phyloP scores from a whole-genome alignment of 23 red algal genomes.

The Gracilaria vermiculophylla region DNA sequence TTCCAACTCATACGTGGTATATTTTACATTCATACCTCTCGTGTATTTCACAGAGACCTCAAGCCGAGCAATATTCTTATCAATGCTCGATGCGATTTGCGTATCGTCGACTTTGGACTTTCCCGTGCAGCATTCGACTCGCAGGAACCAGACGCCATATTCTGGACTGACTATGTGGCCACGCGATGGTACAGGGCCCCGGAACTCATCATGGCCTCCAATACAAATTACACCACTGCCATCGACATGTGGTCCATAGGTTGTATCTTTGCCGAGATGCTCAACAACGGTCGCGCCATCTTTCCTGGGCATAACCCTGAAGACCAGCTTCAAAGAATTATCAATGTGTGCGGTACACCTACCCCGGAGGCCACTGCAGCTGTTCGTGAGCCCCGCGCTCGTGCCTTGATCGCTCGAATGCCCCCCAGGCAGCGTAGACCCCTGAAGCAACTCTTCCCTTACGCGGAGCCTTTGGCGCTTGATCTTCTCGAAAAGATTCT shows the following conservation, averaged over 20 bases:
- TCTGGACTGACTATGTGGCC: constrained; percentile 99
- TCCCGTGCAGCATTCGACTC: constrained; percentile 68
- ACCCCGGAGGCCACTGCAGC: constrained; percentile 57
- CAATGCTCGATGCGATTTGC: constrained; percentile 87
- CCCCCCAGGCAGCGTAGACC: constrained; percentile 43
- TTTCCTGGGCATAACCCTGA: constrained; percentile 93
- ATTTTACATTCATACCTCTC: constrained; percentile 87
- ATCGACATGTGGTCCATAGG: constrained; percentile 98
- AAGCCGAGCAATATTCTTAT: constrained; percentile 98
- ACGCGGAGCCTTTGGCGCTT: constrained; percentile 56
- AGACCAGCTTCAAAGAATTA: constrained; percentile 79
- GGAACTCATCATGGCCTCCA: constrained; percentile 89
- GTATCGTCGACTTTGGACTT: constrained; percentile 98
- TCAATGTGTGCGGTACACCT: constrained; percentile 75
- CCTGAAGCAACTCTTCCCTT: constrained; percentile 60
- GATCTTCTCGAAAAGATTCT: constrained; percentile 79
- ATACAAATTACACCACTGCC: constrained; percentile 87
- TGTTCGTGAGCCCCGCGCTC: constrained; percentile 70
- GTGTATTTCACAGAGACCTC: constrained; percentile 93
- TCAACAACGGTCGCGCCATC: constrained; percentile 82
- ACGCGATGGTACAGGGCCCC: constrained; percentile 98
- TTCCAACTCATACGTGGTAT: constrained; percentile 94
- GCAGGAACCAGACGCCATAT: constrained; percentile 64
- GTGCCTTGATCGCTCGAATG: constrained; percentile 68
- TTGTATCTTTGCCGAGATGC: constrained; percentile 98